A percentile compares a stretch with the other conserved stretches of the same genome.
Evolutionary conservation across 768 basidiomycete genomes (phyloP).

Genomic region (Coprinellus micaceus): DNA sequence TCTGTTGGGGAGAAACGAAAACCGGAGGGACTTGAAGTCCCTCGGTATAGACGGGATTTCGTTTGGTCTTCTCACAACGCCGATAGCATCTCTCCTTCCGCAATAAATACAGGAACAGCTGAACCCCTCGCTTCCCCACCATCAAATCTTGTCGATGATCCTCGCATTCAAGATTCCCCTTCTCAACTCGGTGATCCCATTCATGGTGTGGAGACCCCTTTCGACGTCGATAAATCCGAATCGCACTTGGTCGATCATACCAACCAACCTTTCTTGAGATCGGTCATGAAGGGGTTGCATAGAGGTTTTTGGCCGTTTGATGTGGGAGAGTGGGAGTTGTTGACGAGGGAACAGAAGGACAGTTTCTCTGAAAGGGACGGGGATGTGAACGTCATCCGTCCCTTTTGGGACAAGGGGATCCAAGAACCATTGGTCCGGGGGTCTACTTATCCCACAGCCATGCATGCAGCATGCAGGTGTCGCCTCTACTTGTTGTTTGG

Average conservation of each 20-base stretch:
- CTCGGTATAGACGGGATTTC: background rate
- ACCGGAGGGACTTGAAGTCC: background rate
- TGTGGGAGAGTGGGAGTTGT: slow-evolving; percentile 18
- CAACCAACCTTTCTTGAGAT: slow-evolving; percentile 26
- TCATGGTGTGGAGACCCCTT: background rate
- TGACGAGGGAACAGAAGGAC: background rate
- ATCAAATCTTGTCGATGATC: background rate
- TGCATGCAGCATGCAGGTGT: slow-evolving; percentile 15
- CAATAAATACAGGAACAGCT: background rate
- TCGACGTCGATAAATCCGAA: background rate
- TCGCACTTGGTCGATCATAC: slow-evolving; percentile 18
- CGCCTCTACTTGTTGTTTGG: slow-evolving; percentile 18
- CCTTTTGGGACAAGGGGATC: slow-evolving; percentile 8
- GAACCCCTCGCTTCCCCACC: background rate
- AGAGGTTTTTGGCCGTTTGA: slow-evolving; percentile 33
- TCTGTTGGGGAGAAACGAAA: background rate
- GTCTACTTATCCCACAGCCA: background rate
- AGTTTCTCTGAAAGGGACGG: slow-evolving; percentile 14
- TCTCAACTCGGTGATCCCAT: slow-evolving; percentile 21
- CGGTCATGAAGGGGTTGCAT: slow-evolving; percentile 18
- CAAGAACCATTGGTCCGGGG: slow-evolving; percentile 5
- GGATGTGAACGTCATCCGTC: slow-evolving; percentile 15
- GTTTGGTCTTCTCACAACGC: background rate
- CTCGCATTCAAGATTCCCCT: slow-evolving; percentile 4
- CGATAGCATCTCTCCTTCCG: background rate